phyloP scores from a whole-genome alignment of 1,284 basidiomycete species.

The Jaminaea rosea region DNA sequence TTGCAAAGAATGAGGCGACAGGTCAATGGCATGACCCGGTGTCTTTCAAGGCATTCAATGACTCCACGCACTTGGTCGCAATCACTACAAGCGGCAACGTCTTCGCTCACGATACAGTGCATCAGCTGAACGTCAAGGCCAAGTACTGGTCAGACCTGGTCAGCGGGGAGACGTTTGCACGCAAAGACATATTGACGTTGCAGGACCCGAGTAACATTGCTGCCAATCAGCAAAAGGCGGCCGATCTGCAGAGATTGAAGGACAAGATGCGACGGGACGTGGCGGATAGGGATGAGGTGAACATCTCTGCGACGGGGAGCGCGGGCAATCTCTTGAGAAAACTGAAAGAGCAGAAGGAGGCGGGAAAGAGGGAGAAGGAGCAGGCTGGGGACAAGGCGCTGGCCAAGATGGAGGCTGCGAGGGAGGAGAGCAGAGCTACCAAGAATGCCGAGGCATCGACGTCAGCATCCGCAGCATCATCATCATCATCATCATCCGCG shows the following conservation, averaged over 20 bases:
- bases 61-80: conserved; percentile 50
- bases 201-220: conserved; percentile 48
- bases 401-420: not conserved
- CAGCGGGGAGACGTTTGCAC: conserved; percentile 67
- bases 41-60: conserved; percentile 52
- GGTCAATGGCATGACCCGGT: conserved; percentile 48
- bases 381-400: not conserved
- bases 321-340: conserved; percentile 27
- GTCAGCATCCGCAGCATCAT: not conserved
- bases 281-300: conserved; percentile 38
- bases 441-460: not conserved
- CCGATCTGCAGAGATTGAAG: conserved; percentile 38
- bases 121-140: conserved; percentile 62
- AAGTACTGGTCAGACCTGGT: conserved; percentile 69
- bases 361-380: conserved; percentile 1
- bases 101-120: conserved; percentile 65
- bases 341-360: conserved; percentile 14
- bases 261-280: conserved; percentile 30
- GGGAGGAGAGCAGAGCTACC: no score
- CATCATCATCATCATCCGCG: not conserved
- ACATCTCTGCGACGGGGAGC: conserved; percentile 41
- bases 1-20: conserved; percentile 52
- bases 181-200: conserved; percentile 81
- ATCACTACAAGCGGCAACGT: conserved; percentile 63
- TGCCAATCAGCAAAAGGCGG: conserved; percentile 23